Base-by-base conservation (phyloP, 495 filamentous ascomycete genomes). In the Symbiotaphrina buchneri region DNA sequence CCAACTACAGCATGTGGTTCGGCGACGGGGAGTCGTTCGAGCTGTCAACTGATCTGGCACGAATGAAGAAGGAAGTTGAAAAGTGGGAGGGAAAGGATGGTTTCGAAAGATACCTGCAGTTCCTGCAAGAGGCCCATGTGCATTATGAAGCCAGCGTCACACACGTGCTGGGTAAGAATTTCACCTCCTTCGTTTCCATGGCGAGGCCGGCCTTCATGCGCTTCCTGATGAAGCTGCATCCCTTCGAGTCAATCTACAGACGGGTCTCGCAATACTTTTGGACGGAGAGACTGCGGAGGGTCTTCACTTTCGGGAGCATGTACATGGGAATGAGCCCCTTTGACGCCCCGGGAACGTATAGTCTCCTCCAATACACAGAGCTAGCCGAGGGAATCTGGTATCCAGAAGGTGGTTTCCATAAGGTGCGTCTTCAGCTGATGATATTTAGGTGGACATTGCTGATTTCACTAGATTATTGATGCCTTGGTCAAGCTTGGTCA, bases 281-380 rank as follows among this genome's bases (percentile, higher is more conserved):
- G 49, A 70, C 68, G 1, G 71, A 77, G 40, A 51, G 71, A 34
- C 42, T 77, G 43, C 51, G 70, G 27, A 47, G 72, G 10, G 69
- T 68, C 0, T 75, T 76, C 40, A 76, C 71, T 6, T 78, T 78
- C 45, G 69, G 65, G 18, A 74, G 66, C 36, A 79, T 78, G 73
- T 79, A 79, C 41, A 68, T 78, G 58, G 73, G 73, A 1, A 79
- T 79, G 73, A 62, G 53, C 36, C 73, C 73, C 1, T 78, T 69
- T 46, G 68, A 74, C 34, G 73, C 73, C 0, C 73, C 73, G 4
- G 70, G 65, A 1, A 79, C 73, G 14, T 79, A 77, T 50, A 67
- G 59, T 18, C 50, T 79, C 39, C 51, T 77, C 25, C 73, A 77
- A 43, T 79, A 78, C 47, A 71, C 70, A 6, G 73, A 79, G 48